Evolutionary conservation across 1,284 basidiomycete genomes (phyloP), one percentile per base, ranked within the genome.

Genomic region (Clitocybe nebularis): DNA sequence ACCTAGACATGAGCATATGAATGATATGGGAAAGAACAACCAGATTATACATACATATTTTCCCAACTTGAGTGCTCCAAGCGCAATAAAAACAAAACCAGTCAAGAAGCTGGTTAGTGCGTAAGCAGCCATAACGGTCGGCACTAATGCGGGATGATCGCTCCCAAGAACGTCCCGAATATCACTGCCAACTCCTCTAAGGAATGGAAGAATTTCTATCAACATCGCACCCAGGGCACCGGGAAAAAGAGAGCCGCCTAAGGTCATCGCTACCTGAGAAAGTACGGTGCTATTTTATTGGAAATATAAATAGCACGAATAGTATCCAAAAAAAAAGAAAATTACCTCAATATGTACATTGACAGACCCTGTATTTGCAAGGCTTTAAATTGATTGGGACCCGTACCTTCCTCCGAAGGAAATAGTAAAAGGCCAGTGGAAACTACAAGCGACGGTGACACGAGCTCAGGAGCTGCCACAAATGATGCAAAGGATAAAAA

Each of bases 91-190:
- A 1, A 47, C 42, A 4, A 39, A 36, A 2, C 55, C 55, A n/a
- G 49, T 55, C n/a, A 57, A 26, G 17, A 57, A 50, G n/a, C 52
- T 54, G 7, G 47, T 50, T 24, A 55, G 29, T 5, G 55, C 47
- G 28, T 55, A 57, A 3, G 47, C 53, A 0, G 46, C 55, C 49
- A 57, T 53, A 2, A 57, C 53, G 11, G 55, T 57, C 2, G 55
- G 55, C 16, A 57, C 36, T 25, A 57, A 34, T 1, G 48, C 51
- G 5, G 53, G 55, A 36, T 53, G 47, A 22, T 47, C 45, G 16
- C 45, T 44, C 3, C 55, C 55, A 3, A 57, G 48, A 11, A 29
- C 50, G 11, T 13, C 36, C 10, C 46, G 51, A 22, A 57, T 55
- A 38, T 51, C 47, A 24, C 14, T 52, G 3, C 45, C 53, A 4